These are phyloP conservation scores for Andrographis paniculata DNA, from an alignment of 305 asterid genomes.

Conservation along the genomic window DNA sequence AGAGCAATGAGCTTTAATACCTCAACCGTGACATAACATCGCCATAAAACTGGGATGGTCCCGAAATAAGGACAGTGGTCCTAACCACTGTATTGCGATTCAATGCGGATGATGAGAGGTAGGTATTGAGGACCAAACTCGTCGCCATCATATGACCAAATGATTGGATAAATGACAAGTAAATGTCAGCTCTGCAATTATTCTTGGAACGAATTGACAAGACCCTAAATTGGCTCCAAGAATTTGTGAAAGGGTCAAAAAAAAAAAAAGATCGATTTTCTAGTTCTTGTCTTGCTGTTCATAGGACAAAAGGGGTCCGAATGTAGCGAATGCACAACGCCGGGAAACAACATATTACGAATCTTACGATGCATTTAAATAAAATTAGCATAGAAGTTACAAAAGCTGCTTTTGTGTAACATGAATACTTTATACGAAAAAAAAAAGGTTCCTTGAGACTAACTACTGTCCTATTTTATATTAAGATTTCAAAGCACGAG, in stretches of 20 bases:
- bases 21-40: slow-evolving; percentile 26
- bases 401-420: neutral
- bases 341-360: slow-evolving; percentile 23
- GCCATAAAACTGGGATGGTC: slow-evolving; percentile 35
- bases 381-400: slow-evolving; percentile 23
- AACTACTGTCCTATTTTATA: neutral
- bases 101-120: slow-evolving; percentile 35
- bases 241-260: no score
- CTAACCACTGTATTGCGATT: slow-evolving; percentile 33
- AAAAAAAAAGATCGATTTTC: no score
- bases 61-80: slow-evolving; percentile 39
- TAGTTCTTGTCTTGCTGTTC: no score
- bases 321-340: slow-evolving; percentile 22
- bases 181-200: slow-evolving; percentile 47
- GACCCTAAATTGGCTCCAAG: slow-evolving; percentile 20
- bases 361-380: slow-evolving; percentile 19
- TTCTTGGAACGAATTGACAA: slow-evolving; percentile 34
- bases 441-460: neutral
- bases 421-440: no score
- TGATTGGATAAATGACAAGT: slow-evolving; percentile 63
- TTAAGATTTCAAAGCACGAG: slow-evolving; percentile 1
- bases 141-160: slow-evolving; percentile 44
- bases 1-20: slow-evolving; percentile 2
- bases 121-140: slow-evolving; percentile 45
- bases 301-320: slow-evolving; percentile 33